Conservation (phyloP, 1,284 basidiomycete species). For the Porodaedalea pini region DNA sequence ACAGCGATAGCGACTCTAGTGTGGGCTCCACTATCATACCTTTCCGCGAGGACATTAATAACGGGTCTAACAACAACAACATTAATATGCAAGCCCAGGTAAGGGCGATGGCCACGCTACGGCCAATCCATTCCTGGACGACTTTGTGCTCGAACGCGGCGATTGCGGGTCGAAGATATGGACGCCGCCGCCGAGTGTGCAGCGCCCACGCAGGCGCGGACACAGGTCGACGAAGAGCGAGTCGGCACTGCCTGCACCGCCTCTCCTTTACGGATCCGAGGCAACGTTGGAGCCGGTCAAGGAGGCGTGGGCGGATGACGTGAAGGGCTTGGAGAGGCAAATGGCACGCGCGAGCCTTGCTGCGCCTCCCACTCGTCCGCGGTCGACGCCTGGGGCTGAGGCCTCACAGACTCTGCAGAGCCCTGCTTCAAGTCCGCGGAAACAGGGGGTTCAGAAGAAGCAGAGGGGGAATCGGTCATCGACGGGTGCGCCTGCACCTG, state of each 20-base stretch:
- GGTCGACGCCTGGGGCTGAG: neutral
- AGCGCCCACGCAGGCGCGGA: constrained; percentile 8
- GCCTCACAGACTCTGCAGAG: neutral
- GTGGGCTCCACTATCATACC: neutral
- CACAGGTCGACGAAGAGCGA: constrained; percentile 17
- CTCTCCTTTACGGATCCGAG: neutral
- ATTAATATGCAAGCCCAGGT: neutral
- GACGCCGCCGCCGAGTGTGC: neutral
- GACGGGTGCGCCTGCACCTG: neutral
- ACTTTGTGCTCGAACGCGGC: constrained; percentile 13
- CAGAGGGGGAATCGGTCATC: neutral
- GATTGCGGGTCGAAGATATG: constrained; percentile 14
- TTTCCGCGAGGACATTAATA: neutral
- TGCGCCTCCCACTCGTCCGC: neutral
- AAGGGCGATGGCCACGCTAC: neutral
- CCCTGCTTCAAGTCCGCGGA: neutral
- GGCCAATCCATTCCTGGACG: neutral
- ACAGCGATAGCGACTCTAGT: neutral
- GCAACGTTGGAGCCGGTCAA: neutral
- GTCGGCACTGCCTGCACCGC: neutral
- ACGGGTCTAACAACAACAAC: neutral
- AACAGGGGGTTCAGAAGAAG: neutral
- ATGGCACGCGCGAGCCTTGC: neutral
- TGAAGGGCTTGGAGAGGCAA: constrained; percentile 1
- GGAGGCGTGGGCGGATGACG: constrained; percentile 7